Conservation (phyloP, 306 rosid species). For the Quercus robur region DNA sequence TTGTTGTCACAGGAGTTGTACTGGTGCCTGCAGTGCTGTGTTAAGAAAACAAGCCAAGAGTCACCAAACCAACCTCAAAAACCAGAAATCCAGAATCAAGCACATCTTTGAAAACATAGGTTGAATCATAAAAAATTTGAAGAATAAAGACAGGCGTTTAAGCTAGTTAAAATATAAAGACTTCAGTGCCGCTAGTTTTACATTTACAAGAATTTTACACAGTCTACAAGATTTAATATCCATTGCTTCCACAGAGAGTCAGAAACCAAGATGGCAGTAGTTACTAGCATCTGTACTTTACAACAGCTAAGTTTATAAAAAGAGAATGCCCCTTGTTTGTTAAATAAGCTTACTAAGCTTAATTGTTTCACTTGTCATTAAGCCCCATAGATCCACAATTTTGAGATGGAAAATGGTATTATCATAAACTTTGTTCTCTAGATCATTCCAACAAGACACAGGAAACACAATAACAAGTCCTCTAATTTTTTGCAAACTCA, state of each 20-base stretch:
- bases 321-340: neutral
- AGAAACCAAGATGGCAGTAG: neutral
- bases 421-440: too few species aligned
- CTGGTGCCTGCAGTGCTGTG: slow-evolving; percentile 49
- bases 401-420: too few species aligned
- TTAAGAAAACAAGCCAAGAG: neutral
- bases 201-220: too few species aligned
- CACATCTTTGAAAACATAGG: neutral
- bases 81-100: neutral
- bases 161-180: neutral
- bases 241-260: neutral
- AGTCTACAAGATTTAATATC: neutral
- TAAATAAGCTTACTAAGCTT: neutral
- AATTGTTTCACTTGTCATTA: too few species aligned
- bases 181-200: neutral
- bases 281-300: neutral
- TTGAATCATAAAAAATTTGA: neutral
- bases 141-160: neutral
- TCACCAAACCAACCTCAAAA: slow-evolving; percentile 6
- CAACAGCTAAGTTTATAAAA: neutral
- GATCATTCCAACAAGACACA: too few species aligned
- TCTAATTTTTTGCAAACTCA: too few species aligned
- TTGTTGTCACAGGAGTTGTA: slow-evolving; percentile 28
- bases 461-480: too few species aligned
- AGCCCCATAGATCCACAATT: too few species aligned